Conservation (phyloP, 495 filamentous ascomycete genomes). For the Podospora conica region DNA sequence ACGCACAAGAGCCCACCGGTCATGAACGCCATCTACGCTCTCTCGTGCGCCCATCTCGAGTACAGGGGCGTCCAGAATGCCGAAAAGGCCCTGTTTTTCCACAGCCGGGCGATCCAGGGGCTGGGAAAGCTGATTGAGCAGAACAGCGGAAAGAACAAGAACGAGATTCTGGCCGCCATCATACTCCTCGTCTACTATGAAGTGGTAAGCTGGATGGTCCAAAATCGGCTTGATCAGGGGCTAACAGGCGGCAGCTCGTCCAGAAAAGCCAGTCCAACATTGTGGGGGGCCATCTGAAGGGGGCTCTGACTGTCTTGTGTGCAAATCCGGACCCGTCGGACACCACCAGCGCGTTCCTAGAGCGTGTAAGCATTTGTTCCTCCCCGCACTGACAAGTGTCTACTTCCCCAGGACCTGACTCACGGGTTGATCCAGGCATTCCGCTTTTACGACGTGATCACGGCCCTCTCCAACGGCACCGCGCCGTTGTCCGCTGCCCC, state of each 20-base stretch:
- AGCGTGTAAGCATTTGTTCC: constrained; percentile 40
- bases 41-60: constrained; percentile 54
- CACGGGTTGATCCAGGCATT: constrained; percentile 42
- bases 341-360: constrained; percentile 49
- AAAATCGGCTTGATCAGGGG: not conserved
- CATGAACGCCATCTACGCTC: constrained; percentile 53
- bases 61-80: constrained; percentile 49
- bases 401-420: not conserved
- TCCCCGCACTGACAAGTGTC: not conserved
- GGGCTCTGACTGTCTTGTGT: constrained; percentile 53
- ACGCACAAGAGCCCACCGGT: constrained; percentile 47
- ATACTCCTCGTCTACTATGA: constrained; percentile 61
- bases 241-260: constrained; percentile 43
- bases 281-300: constrained; percentile 53
- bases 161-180: constrained; percentile 55
- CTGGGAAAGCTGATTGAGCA: constrained; percentile 52
- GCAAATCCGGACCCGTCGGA: constrained; percentile 40
- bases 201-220: constrained; percentile 39
- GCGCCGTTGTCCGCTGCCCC: constrained; percentile 50
- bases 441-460: constrained; percentile 59
- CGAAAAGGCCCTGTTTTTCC: constrained; percentile 54
- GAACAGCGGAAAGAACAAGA: constrained; percentile 42
- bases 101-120: constrained; percentile 53
- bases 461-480: constrained; percentile 56
- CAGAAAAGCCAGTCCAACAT: constrained; percentile 52